These are phyloP conservation scores for Gracilaria gracilis DNA, from an alignment of 23 red algal species.

Conservation along the genomic window DNA sequence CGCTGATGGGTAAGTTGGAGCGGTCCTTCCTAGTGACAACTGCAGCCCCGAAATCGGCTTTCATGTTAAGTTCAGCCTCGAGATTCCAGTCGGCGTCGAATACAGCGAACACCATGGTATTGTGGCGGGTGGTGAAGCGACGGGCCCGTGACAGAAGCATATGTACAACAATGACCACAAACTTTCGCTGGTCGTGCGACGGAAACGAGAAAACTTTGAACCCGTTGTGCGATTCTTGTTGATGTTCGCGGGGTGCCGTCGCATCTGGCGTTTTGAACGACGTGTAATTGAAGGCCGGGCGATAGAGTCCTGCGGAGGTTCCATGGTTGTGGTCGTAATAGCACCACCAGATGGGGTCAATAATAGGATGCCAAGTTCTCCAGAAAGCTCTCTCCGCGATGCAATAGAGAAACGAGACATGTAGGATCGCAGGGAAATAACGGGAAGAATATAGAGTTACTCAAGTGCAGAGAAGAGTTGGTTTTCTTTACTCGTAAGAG, in stretches of 20 bases:
- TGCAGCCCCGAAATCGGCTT: conserved; percentile 40
- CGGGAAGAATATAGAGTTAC: no score
- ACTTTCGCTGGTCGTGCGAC: background rate
- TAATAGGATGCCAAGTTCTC: conserved; percentile 57
- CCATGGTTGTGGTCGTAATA: conserved; percentile 65
- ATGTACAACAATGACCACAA: conserved; percentile 30
- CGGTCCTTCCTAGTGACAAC: background rate
- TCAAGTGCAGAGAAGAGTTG: no score
- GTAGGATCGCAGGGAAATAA: no score
- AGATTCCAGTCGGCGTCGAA: conserved; percentile 10
- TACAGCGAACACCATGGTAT: conserved; percentile 38
- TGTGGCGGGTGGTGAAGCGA: conserved; percentile 33
- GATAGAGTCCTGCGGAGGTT: conserved; percentile 15
- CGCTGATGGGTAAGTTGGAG: background rate
- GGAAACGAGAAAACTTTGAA: conserved; percentile 64
- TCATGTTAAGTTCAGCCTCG: conserved; percentile 34
- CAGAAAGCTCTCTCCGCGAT: background rate
- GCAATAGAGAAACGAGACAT: no score
- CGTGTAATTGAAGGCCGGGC: conserved; percentile 30
- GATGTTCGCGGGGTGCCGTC: background rate
- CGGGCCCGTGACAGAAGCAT: conserved; percentile 42
- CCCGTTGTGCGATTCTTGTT: conserved; percentile 58
- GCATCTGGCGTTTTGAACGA: conserved; percentile 46
- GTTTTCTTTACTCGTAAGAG: no score
- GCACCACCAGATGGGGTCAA: conserved; percentile 60